phyloP scores from a whole-genome alignment of 441 rosid genomes.

The Theobroma grandiflorum region DNA sequence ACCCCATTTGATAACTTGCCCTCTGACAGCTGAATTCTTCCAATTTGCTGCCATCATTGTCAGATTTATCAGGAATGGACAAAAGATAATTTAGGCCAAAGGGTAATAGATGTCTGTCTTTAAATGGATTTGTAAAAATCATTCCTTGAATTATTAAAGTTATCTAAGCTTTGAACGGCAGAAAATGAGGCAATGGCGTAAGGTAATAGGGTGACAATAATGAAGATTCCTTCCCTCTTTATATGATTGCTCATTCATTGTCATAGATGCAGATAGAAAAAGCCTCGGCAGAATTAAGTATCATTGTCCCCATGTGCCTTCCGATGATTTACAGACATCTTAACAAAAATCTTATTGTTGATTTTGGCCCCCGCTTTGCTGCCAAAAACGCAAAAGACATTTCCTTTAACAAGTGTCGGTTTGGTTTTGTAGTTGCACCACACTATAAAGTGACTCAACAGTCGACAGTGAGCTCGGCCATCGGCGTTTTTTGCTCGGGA shows the following conservation, averaged over 20 bases:
- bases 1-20: not conserved
- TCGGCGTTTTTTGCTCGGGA: not conserved
- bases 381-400: not conserved
- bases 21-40: not conserved
- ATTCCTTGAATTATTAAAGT: conserved; percentile 25
- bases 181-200: conserved; percentile 19
- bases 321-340: not conserved
- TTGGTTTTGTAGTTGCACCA: not conserved
- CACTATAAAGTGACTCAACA: not conserved
- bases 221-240: conserved; percentile 21
- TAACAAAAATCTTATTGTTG: not conserved
- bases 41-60: not conserved
- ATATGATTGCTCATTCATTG: conserved; percentile 19
- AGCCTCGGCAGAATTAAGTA: not conserved
- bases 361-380: not conserved
- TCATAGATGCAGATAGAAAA: not conserved
- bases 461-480: not conserved
- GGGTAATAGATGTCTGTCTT: conserved; percentile 16
- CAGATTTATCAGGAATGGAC: not conserved
- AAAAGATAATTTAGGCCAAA: conserved; percentile 6
- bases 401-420: not conserved
- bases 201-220: conserved; percentile 20
- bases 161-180: conserved; percentile 9
- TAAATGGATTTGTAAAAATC: not conserved
- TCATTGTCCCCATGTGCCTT: conserved; percentile 6